These are phyloP conservation scores for Ramaria sp. DNA, from an alignment of 768 basidiomycete genomes.

Conservation along the genomic window DNA sequence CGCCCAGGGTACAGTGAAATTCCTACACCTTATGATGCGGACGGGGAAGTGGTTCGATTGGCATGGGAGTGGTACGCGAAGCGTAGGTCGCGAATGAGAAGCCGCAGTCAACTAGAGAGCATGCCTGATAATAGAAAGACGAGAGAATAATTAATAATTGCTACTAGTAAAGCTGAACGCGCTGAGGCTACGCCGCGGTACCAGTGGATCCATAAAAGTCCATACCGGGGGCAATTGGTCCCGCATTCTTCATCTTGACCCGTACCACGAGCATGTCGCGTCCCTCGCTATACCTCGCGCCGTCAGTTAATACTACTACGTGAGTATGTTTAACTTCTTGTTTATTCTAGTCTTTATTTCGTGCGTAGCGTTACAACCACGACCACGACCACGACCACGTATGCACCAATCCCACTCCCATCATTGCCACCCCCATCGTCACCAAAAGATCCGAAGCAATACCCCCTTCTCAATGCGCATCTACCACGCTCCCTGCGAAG, in stretches of 20 bases:
- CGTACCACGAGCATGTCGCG: constrained; percentile 51
- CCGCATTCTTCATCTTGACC: constrained; percentile 2
- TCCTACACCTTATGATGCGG: constrained; percentile 91
- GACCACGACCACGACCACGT: constrained; percentile 84
- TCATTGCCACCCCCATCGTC: constrained; percentile 57
- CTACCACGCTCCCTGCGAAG: constrained; percentile 63
- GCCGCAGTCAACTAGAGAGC: constrained; percentile 46
- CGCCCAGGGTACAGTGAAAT: constrained; percentile 94
- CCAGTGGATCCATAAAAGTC: constrained; percentile 7
- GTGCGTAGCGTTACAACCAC: constrained; percentile 69
- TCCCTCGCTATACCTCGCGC: constrained; percentile 62
- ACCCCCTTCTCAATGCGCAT: constrained; percentile 64
- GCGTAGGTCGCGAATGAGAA: constrained; percentile 55
- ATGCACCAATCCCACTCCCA: constrained; percentile 80
- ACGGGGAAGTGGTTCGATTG: constrained; percentile 83
- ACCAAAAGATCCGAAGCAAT: constrained; percentile 70
- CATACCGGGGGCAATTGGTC: constrained; percentile 6
- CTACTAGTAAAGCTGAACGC: no score
- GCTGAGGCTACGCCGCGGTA: background rate
- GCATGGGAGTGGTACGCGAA: constrained; percentile 95
- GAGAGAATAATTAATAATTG: background rate
- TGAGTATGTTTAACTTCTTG: constrained; percentile 26
- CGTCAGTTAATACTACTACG: constrained; percentile 81
- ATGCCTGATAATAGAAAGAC: constrained; percentile 55
- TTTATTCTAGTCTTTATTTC: constrained; percentile 14